Evolutionary conservation across 768 basidiomycete genomes (phyloP), one percentile per base, ranked within the genome.

Genomic region (Terana coerulea): DNA sequence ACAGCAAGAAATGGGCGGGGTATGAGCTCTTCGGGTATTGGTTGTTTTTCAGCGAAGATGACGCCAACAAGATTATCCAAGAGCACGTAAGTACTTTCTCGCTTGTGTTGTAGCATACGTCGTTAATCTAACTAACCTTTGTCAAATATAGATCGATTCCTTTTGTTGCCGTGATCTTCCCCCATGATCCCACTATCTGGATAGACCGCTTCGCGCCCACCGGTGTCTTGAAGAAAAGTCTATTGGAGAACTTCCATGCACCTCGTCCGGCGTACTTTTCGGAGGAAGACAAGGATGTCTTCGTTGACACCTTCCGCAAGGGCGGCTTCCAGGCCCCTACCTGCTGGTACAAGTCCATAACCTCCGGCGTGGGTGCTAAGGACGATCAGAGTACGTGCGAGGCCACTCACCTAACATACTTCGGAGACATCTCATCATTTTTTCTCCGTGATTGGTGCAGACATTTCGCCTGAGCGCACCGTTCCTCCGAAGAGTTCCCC

Each of bases 21-120:
- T 66, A 65, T 22, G 73, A 75, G 15, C 47, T 71, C 14, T 57
- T 67, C 48, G 76, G 75, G 5, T 77, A 76, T 52, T 76, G 73
- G 73, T 57, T 72, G 69, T 48, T 59, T 75, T 30, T 35, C 25
- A 17, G 3, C 42, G 25, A 29, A n/a, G 52, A 49, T 2, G 58
- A 59, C 34, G 65, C 67, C 6, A 64, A 58, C 5, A 67, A 70
- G 3, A 63, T 66, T 2, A 5, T 73, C 24, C 69, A 72, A 48
- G 58, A 59, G 1, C 64, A 70, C 37, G 72, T 75, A 44, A 19
- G 69, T 61, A n/a, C n/a, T n/a, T n/a, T n/a, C n/a, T n/a, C n/a
- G n/a, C 8, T 10, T 6, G 6, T 10, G 42, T 17, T 9, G 25
- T 10, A 24, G 5, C 42, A 8, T 29, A 7, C 42, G 5, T 28